Evolutionary conservation across 208 protist species (phyloP).

Genomic region (Sergeia podlipaevii): DNA sequence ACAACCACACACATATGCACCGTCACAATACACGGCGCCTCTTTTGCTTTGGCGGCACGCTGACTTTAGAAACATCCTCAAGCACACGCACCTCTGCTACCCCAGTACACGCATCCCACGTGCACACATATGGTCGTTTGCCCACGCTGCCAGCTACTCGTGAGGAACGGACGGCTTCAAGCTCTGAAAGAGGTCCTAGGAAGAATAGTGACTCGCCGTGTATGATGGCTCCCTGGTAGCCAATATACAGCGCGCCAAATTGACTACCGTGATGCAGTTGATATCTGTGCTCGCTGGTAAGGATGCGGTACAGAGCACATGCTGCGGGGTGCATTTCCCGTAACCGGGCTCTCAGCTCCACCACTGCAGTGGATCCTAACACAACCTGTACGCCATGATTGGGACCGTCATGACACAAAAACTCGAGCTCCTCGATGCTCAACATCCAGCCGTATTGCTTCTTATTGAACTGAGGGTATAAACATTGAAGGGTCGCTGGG

Average conservation of each 20-base stretch:
- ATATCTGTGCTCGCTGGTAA: conserved; percentile 32
- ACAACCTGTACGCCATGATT: background rate
- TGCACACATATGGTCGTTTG: conserved; percentile 30
- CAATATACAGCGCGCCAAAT: conserved; percentile 68
- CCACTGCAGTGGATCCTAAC: background rate
- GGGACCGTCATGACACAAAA: conserved; percentile 9
- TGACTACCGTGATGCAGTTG: conserved; percentile 56
- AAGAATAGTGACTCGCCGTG: conserved; percentile 64
- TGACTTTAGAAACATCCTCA: background rate
- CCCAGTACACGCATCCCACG: background rate
- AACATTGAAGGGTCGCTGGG: background rate
- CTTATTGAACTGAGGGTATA: conserved; percentile 53
- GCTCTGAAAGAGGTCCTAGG: conserved; percentile 31
- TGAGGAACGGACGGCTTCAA: conserved; percentile 28
- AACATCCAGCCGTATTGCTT: conserved; percentile 26
- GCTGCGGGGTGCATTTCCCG: conserved; percentile 20
- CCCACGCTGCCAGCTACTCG: conserved; percentile 56
- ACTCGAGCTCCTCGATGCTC: conserved; percentile 53
- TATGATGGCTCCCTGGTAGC: conserved; percentile 23
- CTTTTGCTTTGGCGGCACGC: conserved; percentile 3
- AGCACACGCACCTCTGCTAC: background rate
- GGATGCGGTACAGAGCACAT: conserved; percentile 39
- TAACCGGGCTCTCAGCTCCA: conserved; percentile 8
- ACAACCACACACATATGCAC: background rate
- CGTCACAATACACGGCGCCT: background rate